These are phyloP conservation scores for Gryganskiella cystojenkinii DNA, from an alignment of 192 early-diverging fungal genomes.

Conservation along the genomic window DNA sequence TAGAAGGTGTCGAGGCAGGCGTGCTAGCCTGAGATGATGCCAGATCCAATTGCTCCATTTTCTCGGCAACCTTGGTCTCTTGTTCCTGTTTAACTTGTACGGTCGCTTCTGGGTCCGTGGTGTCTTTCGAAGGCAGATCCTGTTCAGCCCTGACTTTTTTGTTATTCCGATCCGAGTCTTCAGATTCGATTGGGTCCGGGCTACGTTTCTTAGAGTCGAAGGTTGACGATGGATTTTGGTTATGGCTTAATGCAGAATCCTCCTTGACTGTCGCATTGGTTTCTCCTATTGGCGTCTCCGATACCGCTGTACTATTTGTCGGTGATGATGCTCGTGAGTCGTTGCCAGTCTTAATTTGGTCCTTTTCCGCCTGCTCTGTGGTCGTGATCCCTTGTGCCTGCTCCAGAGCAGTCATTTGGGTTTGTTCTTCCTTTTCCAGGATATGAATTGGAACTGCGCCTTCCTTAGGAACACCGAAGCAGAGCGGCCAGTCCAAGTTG, in stretches of 20 bases:
- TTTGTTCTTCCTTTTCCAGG: slow-evolving; percentile 31
- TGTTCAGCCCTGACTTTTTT: slow-evolving; percentile 44
- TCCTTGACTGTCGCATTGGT: background rate
- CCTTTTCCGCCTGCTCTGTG: no score
- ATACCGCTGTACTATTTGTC: no score
- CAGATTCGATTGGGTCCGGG: slow-evolving; percentile 6
- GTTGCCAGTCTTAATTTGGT: no score
- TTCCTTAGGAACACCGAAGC: slow-evolving; percentile 77
- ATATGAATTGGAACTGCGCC: slow-evolving; percentile 43
- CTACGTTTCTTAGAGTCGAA: slow-evolving; percentile 31
- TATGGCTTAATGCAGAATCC: background rate
- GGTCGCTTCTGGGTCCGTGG: background rate
- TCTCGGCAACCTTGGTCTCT: slow-evolving; percentile 21
- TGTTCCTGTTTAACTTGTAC: background rate
- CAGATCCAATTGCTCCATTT: slow-evolving; percentile 31
- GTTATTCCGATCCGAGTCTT: slow-evolving; percentile 2
- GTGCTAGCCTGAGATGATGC: slow-evolving; percentile 4
- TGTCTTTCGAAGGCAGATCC: background rate
- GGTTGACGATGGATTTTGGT: background rate
- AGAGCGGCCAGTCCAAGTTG: slow-evolving; percentile 86
- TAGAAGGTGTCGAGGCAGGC: slow-evolving; percentile 1
- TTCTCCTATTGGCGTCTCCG: no score
- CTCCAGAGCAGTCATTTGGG: background rate
- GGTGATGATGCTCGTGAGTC: no score
- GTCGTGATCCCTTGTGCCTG: background rate